Percentiles rank a stretch among this genome's conserved stretches.
Evolutionary conservation across 495 filamentous ascomycete genomes (phyloP).

Genomic region (Tuber aestivum): DNA sequence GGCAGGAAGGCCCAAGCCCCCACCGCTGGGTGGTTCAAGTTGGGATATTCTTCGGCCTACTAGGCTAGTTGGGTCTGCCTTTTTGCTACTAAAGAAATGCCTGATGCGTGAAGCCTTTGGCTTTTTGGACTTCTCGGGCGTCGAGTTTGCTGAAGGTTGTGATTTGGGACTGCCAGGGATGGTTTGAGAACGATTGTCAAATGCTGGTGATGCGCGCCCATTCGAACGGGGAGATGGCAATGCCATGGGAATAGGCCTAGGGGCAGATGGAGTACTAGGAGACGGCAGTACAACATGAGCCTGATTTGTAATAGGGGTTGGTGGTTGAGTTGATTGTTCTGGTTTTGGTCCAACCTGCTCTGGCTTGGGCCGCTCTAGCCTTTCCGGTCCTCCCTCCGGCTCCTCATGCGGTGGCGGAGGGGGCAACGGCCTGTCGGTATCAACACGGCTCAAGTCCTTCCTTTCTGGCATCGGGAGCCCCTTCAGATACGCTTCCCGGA

Average conservation of each 20-base stretch:
- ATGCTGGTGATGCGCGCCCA: conserved; percentile 31
- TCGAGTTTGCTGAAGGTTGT: conserved; percentile 32
- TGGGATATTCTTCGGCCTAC: conserved; percentile 17
- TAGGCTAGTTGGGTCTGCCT: conserved; percentile 16
- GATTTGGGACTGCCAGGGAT: conserved; percentile 20
- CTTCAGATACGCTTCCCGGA: conserved; percentile 69
- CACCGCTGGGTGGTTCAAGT: conserved; percentile 31
- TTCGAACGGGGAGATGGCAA: conserved; percentile 40
- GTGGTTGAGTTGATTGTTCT: neutral
- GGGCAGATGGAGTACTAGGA: conserved; percentile 3
- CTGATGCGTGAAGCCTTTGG: conserved; percentile 31
- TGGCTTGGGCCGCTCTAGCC: neutral
- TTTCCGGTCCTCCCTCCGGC: conserved; percentile 7
- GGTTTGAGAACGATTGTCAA: conserved; percentile 23
- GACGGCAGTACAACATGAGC: neutral
- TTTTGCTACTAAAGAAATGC: conserved; percentile 31
- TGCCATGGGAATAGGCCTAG: conserved; percentile 31
- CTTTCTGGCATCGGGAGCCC: conserved; percentile 27
- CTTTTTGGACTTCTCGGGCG: conserved; percentile 29
- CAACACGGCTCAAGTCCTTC: conserved; percentile 30
- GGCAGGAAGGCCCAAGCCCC: conserved; percentile 20
- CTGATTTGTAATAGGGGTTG: neutral
- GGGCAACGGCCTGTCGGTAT: conserved; percentile 34
- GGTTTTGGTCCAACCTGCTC: neutral
- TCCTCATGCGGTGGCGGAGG: conserved; percentile 34